Base-by-base conservation (phyloP, 345 rosid genomes). In the Salix udensis region DNA sequence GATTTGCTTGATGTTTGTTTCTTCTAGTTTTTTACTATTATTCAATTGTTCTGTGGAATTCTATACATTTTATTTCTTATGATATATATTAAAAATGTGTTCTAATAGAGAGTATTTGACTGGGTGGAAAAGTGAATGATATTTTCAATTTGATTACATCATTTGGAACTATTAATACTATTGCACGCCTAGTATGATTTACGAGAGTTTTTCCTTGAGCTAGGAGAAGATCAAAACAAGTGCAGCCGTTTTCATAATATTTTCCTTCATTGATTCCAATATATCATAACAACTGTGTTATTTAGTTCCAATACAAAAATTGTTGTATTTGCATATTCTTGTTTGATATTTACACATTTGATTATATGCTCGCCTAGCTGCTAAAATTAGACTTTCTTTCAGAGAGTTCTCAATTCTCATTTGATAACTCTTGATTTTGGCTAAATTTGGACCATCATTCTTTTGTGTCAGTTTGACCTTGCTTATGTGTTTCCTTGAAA, bases 1-100 rank as follows among this genome's bases (percentile, higher is more conserved):
- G 36, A 64, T 66, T 13, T 37, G 12, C 65, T 58, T 42, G 74
- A 65, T 60, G 40, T 31, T 44, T 62, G 34, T 11, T 68, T 70
- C 62, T 75, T 79, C 53, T 34, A 68, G 44, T 68, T 73, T 48
- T 69, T 77, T 67, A 65, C 18, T 68, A 48, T 78, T 8, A 46
- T 18, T 65, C 24, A 67, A 28, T 4, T 4, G 28, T 60, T 34
- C 7, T 30, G 13, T 68, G 58, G 36, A 28, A 70, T 65, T 71
- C 23, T 44, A 48, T 48, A 67, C 58, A 39, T 28, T 1, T 58
- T 5, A 14, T 65, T 26, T 19, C 6, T 46, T 15, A 66, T 24
- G 18, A 66, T 60, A 66, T 15, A 23, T 53, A 50, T 21, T 8
- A 28, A 10, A 71, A 62, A 50, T 65, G 67, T 55, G 48, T 77